phyloP scores from a whole-genome alignment of 352 stramenopile species.

The Phytopythium montanum region DNA sequence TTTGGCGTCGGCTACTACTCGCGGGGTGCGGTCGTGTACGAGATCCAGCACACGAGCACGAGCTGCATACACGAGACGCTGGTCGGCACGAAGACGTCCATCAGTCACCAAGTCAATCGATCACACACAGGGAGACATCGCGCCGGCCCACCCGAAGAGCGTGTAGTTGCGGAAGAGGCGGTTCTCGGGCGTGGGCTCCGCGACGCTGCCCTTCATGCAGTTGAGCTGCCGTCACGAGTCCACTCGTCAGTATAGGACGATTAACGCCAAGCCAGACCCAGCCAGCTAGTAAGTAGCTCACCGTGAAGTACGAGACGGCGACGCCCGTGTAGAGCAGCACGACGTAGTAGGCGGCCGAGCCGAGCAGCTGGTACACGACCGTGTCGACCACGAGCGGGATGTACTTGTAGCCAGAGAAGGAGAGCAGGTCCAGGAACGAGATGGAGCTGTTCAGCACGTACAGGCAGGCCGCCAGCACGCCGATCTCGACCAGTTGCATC shows the following conservation, averaged over 20 bases:
- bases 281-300: too few relatives aligned
- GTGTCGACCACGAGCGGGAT: conserved; percentile 95
- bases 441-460: conserved; percentile 94
- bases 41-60: conserved; percentile 81
- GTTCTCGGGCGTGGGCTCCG: conserved; percentile 67
- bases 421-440: conserved; percentile 94
- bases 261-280: background rate
- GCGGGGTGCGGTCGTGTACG: conserved; percentile 71
- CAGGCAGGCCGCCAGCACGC: conserved; percentile 91
- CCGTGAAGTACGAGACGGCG: conserved; percentile 93
- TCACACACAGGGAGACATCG: background rate
- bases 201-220: conserved; percentile 84
- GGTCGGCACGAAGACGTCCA: background rate
- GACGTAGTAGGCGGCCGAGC: conserved; percentile 90
- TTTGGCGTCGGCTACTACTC: conserved; percentile 25
- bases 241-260: background rate
- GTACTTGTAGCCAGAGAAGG: conserved; percentile 99
- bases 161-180: conserved; percentile 84
- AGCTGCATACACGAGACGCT: conserved; percentile 83
- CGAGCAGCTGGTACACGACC: conserved; percentile 82
- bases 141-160: conserved; percentile 66
- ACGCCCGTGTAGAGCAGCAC: conserved; percentile 92
- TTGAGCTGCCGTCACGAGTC: conserved; percentile 48
- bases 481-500: conserved; percentile 91
- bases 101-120: background rate